Evolutionary conservation across 2,329 filamentous ascomycete species (phyloP), one percentile per base, ranked within the genome.

Genomic region (Pseudogymnoascus sp.): DNA sequence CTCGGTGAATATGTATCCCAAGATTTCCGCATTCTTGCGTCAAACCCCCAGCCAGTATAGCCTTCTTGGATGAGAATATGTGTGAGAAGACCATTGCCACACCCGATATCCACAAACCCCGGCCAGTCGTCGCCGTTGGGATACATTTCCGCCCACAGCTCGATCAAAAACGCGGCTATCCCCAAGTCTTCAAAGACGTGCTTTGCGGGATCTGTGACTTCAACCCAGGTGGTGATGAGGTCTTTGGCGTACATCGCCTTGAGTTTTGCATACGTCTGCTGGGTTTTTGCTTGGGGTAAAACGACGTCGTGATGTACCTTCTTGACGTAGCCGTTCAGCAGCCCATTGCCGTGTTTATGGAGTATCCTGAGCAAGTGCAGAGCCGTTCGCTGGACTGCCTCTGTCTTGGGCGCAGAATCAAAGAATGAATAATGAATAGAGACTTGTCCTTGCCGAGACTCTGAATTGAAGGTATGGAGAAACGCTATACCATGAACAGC

Each of bases 81-180:
- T 6, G 95, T 89, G 1, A 99, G 80, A 3, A 99, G 77, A 0
- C 94, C 94, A 69, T 97, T 99, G 1, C 94, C 94, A 70, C 94
- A 97, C 4, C 92, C 94, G 48, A 99, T 90, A 69, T 99, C 94
- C 18, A 96, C 89, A 68, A 97, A 99, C 0, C 92, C 92, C 0
- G 90, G 89, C 67, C 96, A 96, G 0, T 57, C 52, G 2, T 68
- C 69, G 2, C 64, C 61, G 13, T 66, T 66, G 0, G 71, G 71
- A 70, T 97, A 97, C 85, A 96, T 92, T 61, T 87, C 83, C 10
- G 76, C 74, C 94, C 94, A 99, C 2, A 97, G 75, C 75, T 96
- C 92, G 23, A 97, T 89, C 58, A 97, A 76, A 67, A 96, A 99
- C 0, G 92, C 89, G 0, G 92, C 89, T 63, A 99, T 96, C 3